Conservation (phyloP, 2,329 filamentous ascomycete genomes). For the Setomelanomma holmii region DNA sequence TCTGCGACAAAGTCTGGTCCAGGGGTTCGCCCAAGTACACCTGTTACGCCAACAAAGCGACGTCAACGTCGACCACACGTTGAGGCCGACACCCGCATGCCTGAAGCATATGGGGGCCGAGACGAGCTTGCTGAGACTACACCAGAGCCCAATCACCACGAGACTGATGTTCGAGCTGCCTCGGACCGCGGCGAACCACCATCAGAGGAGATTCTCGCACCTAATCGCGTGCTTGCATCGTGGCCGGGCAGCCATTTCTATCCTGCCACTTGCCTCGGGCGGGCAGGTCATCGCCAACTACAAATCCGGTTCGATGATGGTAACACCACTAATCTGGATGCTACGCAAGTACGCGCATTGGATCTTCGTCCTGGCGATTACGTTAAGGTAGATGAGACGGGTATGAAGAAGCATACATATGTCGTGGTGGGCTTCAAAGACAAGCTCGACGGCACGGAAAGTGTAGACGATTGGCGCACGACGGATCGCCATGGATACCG, state of each 20-base stretch:
- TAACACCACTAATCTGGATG: slow-evolving; percentile 51
- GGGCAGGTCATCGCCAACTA: slow-evolving; percentile 52
- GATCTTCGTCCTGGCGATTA: slow-evolving; percentile 54
- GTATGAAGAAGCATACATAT: slow-evolving; percentile 55
- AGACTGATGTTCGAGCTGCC: slow-evolving; percentile 3
- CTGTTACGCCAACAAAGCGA: slow-evolving; percentile 19
- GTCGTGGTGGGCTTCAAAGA: slow-evolving; percentile 54
- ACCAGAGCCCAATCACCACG: slow-evolving; percentile 13
- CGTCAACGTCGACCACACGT: neutral
- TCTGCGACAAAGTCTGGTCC: slow-evolving; percentile 9
- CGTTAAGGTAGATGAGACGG: slow-evolving; percentile 55
- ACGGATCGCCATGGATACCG: slow-evolving; percentile 53
- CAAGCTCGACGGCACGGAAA: slow-evolving; percentile 29
- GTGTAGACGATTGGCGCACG: slow-evolving; percentile 43
- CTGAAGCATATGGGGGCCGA: slow-evolving; percentile 17
- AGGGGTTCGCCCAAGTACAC: slow-evolving; percentile 10
- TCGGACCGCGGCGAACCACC: slow-evolving; percentile 25
- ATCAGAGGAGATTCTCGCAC: slow-evolving; percentile 44
- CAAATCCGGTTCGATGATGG: slow-evolving; percentile 58
- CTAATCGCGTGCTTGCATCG: slow-evolving; percentile 64
- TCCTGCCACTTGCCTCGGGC: slow-evolving; percentile 65
- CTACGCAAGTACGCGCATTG: slow-evolving; percentile 49
- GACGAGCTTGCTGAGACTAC: slow-evolving; percentile 30
- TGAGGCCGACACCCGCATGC: slow-evolving; percentile 28
- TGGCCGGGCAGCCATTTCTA: slow-evolving; percentile 66